These are phyloP conservation scores for Mucor indicus DNA, from an alignment of 371 early-diverging fungal species.

Conservation along the genomic window DNA sequence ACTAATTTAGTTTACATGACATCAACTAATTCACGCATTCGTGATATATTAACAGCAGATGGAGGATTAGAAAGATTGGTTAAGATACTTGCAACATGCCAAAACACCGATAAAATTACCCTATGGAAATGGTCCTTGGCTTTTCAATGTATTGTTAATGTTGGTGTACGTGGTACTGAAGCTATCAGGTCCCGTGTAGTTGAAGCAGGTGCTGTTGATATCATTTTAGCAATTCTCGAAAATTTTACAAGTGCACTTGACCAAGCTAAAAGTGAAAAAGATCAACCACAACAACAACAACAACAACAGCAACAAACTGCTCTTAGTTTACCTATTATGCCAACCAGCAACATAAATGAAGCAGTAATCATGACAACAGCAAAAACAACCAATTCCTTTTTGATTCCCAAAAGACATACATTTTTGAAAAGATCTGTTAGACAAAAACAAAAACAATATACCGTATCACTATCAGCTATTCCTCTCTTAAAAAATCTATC, in stretches of 20 bases:
- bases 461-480: constrained; percentile 19
- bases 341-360: constrained; percentile 4
- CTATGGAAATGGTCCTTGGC: constrained; percentile 81
- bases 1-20: constrained; percentile 83
- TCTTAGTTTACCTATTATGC: constrained; percentile 16
- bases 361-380: background rate
- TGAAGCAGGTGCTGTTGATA: constrained; percentile 75
- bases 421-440: constrained; percentile 18
- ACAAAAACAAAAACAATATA: constrained; percentile 22
- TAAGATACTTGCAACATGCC: constrained; percentile 65
- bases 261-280: constrained; percentile 59
- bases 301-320: constrained; percentile 5
- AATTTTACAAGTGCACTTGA: constrained; percentile 61
- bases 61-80: constrained; percentile 86
- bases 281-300: constrained; percentile 44
- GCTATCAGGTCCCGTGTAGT: constrained; percentile 77
- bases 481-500: constrained; percentile 26
- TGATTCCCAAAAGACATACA: constrained; percentile 26
- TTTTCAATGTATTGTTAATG: constrained; percentile 80
- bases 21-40: constrained; percentile 72
- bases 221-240: constrained; percentile 75
- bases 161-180: constrained; percentile 81
- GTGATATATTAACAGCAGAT: constrained; percentile 78
- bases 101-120: constrained; percentile 63
- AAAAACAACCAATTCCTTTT: constrained; percentile 1